phyloP scores from a whole-genome alignment of 1,284 basidiomycete species.

The Agaricales sp. region DNA sequence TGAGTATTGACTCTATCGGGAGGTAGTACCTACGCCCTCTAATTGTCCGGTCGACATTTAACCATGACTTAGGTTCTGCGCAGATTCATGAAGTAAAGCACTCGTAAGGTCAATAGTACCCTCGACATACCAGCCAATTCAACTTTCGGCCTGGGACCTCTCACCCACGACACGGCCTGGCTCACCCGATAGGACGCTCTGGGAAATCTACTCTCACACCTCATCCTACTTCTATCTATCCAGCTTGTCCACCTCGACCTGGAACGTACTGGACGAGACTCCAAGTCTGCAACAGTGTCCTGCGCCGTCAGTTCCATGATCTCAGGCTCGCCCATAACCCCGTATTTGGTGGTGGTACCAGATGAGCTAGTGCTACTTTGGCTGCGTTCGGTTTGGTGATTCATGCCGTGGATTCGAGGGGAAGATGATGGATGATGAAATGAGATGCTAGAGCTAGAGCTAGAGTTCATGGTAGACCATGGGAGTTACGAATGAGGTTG shows the following conservation, averaged over 20 bases:
- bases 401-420: too few relatives aligned
- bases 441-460: not conserved
- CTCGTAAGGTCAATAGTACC: not conserved
- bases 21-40: slow-evolving; percentile 27
- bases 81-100: slow-evolving; percentile 6
- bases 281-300: not conserved
- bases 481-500: too few relatives aligned
- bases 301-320: not conserved
- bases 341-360: not conserved
- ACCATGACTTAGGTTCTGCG: slow-evolving; percentile 43
- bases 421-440: not conserved
- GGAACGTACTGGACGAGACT: not conserved
- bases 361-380: not conserved
- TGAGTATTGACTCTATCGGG: slow-evolving; percentile 42
- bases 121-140: slow-evolving; percentile 40
- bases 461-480: too few relatives aligned
- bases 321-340: not conserved
- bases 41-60: slow-evolving; percentile 35
- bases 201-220: not conserved
- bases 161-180: slow-evolving; percentile 25
- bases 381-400: too few relatives aligned
- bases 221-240: not conserved
- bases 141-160: slow-evolving; percentile 51
- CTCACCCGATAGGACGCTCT: slow-evolving; percentile 14
- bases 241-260: not conserved